Evolutionary conservation across 1,284 basidiomycete genomes (phyloP), one percentile per base, ranked within the genome.

Genomic region (Cutaneotrichosporon arboriforme): DNA sequence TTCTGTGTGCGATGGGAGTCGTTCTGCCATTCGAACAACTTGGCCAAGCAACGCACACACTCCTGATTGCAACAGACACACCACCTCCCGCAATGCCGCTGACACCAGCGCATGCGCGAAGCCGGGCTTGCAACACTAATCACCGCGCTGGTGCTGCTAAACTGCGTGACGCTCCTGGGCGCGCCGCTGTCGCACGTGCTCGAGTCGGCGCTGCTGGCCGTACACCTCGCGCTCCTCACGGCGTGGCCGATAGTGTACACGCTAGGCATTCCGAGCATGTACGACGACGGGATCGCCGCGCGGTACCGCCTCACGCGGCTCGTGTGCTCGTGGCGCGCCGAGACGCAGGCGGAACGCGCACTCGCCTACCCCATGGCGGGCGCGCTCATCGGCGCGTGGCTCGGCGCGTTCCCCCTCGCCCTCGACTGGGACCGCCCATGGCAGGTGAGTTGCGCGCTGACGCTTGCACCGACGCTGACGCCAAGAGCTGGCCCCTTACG

Each of bases 401-500:
- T 81, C 8, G 90, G 90, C 15, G 83, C 81, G 3, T 78, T 91
- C 39, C 87, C 88, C 0, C 84, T 91, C 50, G 86, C 89, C 0
- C 82, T 97, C 8, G 92, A 97, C 73, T 97, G 92, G 92, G 91
- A 92, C 69, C 80, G 90, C 46, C 88, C 90, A 10, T 96, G 91
- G 91, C 92, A 96, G 84, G 90, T 88, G 51, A 53, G 81, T 71
- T 12, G 34, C 20, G 9, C 39, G n/a, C n/a, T n/a, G n/a, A n/a
- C 39, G 18, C 38, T 41, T 13, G 21, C 14, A 31, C 4, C 4
- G 10, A 20, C 1, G 33, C 54, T 49, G n/a, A 52, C 50, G 34
- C 20, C 12, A 35, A 49, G 86, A 81, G 84, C 12, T 91, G 85
- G 82, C 88, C 88, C n/a, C 76, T 90, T 58, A 84, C 85, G 1